Evolutionary conservation across 306 rosid species (phyloP).

Genomic region (Gastrolobium villosum): DNA sequence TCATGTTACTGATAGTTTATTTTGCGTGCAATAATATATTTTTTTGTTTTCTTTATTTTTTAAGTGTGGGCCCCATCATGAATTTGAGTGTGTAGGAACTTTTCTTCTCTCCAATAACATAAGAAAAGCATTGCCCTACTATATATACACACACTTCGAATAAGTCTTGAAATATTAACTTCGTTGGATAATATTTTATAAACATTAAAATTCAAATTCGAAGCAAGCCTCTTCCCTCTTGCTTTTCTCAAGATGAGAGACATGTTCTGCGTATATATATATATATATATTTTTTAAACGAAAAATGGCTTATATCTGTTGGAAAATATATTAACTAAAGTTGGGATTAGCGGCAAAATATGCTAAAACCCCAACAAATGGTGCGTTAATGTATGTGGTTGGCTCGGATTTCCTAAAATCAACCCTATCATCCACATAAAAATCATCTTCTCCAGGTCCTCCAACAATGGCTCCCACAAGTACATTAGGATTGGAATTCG

Average conservation of each 20-base stretch:
- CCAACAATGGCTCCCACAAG: conserved; percentile 86
- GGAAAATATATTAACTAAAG: conserved; percentile 34
- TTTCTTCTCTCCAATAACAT: too few relatives aligned
- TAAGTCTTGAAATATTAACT: neutral
- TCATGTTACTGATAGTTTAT: too few relatives aligned
- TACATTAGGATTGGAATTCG: conserved; percentile 73
- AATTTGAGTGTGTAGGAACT: too few relatives aligned
- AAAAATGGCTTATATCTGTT: conserved; percentile 20
- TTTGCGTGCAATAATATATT: too few relatives aligned
- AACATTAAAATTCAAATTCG: neutral
- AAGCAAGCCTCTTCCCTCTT: conserved; percentile 59
- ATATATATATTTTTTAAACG: conserved; percentile 41
- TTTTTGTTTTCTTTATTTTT: too few relatives aligned
- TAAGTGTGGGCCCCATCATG: too few relatives aligned
- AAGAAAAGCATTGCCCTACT: too few relatives aligned
- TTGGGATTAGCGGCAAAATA: conserved; percentile 74
- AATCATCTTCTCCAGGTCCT: conserved; percentile 79
- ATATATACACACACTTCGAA: neutral
- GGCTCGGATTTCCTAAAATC: conserved; percentile 85
- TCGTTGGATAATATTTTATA: neutral
- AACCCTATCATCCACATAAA: conserved; percentile 69
- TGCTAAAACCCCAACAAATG: conserved; percentile 83
- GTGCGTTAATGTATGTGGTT: conserved; percentile 89
- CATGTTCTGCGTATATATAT: conserved; percentile 31
- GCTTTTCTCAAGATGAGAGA: conserved; percentile 66